A percentile compares a stretch with the other conserved stretches of the same genome.
phyloP scores from a whole-genome alignment of 1,139 yeast species.

The Yamadazyma buinensis region DNA sequence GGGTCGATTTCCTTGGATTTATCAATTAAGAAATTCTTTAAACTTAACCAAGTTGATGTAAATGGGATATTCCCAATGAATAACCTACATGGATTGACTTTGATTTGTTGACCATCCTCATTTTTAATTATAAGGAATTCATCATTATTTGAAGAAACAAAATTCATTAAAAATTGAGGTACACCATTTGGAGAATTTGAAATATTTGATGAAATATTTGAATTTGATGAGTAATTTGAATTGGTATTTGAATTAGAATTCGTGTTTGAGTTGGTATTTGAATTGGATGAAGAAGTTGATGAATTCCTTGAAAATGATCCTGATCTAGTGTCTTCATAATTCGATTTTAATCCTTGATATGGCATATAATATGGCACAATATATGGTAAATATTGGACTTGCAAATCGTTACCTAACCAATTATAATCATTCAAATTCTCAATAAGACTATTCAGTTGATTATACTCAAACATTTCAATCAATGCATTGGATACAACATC shows the following conservation, averaged over 20 bases:
- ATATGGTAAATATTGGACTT: constrained; percentile 14
- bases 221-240: constrained; percentile 3
- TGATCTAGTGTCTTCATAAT: too few relatives aligned
- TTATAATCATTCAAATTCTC: constrained; percentile 25
- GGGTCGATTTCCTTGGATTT: constrained; percentile 33
- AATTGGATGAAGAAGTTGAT: constrained; percentile 5
- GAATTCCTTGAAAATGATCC: constrained; percentile 2
- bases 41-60: constrained; percentile 51
- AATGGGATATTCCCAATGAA: constrained; percentile 61
- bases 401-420: constrained; percentile 20
- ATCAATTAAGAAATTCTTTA: constrained; percentile 43
- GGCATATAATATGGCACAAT: constrained; percentile 3
- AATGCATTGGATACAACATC: constrained; percentile 6
- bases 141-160: constrained; percentile 15
- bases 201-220: constrained; percentile 7
- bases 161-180: constrained; percentile 31
- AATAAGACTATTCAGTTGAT: constrained; percentile 13
- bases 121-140: constrained; percentile 20
- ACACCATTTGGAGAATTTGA: constrained; percentile 15
- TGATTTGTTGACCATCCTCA: constrained; percentile 28
- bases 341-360: too few relatives aligned
- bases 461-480: constrained; percentile 16
- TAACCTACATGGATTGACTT: constrained; percentile 37
- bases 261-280: neutral
- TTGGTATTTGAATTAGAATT: neutral